Evolutionary conservation across 805 yeast genomes (phyloP).

Genomic region (Metschnikowia sp.): DNA sequence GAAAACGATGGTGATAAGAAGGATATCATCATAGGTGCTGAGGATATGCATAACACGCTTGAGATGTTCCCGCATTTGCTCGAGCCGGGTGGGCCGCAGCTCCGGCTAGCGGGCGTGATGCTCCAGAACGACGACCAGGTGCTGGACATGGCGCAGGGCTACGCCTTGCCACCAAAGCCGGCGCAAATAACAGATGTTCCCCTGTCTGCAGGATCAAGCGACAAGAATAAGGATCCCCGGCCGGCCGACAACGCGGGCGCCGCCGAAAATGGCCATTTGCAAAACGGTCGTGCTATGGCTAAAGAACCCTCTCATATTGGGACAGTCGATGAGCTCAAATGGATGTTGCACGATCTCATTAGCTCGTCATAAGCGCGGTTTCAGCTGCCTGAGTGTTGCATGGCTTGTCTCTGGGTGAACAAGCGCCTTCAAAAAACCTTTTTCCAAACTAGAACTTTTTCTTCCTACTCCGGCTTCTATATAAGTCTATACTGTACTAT

Average conservation of each 20-base stretch:
- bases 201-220: not conserved
- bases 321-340: constrained; percentile 63
- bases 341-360: constrained; percentile 69
- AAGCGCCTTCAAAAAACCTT: no score
- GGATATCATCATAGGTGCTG: constrained; percentile 51
- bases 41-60: constrained; percentile 64
- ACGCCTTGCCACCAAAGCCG: constrained; percentile 29
- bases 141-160: constrained; percentile 19
- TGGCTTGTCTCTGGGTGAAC: no score
- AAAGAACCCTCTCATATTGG: constrained; percentile 33
- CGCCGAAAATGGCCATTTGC: constrained; percentile 7
- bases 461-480: no score
- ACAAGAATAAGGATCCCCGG: not conserved
- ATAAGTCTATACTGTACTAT: no score
- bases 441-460: no score
- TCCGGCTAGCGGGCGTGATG: constrained; percentile 46
- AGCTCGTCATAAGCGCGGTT: constrained; percentile 27
- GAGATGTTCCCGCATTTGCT: constrained; percentile 62
- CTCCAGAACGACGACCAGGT: constrained; percentile 53
- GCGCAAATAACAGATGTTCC: constrained; percentile 5
- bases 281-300: not conserved
- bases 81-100: constrained; percentile 63
- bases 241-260: not conserved
- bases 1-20: not conserved
- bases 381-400: no score